Base-by-base conservation (phyloP, 176 grass and related monocot species). In the Eragrostis nindensis region DNA sequence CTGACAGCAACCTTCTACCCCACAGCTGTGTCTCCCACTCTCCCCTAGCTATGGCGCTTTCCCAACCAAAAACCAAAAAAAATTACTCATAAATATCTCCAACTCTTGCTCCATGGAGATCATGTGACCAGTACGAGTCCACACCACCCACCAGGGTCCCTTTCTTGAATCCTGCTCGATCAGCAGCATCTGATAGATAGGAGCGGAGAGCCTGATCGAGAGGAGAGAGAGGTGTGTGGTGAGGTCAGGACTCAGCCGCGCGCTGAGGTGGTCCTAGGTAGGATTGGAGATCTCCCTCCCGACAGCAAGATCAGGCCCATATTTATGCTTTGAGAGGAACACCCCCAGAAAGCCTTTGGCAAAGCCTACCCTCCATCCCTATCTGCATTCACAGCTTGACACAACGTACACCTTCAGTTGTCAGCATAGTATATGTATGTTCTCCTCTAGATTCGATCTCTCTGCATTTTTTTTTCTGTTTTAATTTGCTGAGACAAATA, bases 221-320 rank as follows among this genome's bases (percentile, higher is more conserved):
- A 7, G 6, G 48, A 55, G 11, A 4, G 1, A 13, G 38, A 26
- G 21, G 38, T 8, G 52, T 12, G 39, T 15, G 47, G 63, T 19
- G 59, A 43, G 22, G 46, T 22, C 22, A 72, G 32, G 66, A 63
- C 46, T 14, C 45, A 54, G 68, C 68, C 73, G 68, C 43, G 61
- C 25, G 42, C 75, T 64, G 74, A 71, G 67, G 86, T 87, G 86
- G 86, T 88, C 80, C 86, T 88, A 83, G 80, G 80, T 77, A 79
- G 72, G 73, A 83, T 76, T 68, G 86, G 85, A 82, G 86, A 88
- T 88, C 86, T 83, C 57, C 39, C 61, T n/a, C 74, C 86, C 80
- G 86, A 88, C 86, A 88, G 74, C 86, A 88, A 72, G 86, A 88
- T 88, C 86, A 83, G 67, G 36, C 80, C 86, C 86, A 60, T 78